A percentile compares a stretch with the other conserved stretches of the same genome.
Evolutionary conservation across 73 alveolate genomes (phyloP).

Genomic region (Paramecium tetraurelia): DNA sequence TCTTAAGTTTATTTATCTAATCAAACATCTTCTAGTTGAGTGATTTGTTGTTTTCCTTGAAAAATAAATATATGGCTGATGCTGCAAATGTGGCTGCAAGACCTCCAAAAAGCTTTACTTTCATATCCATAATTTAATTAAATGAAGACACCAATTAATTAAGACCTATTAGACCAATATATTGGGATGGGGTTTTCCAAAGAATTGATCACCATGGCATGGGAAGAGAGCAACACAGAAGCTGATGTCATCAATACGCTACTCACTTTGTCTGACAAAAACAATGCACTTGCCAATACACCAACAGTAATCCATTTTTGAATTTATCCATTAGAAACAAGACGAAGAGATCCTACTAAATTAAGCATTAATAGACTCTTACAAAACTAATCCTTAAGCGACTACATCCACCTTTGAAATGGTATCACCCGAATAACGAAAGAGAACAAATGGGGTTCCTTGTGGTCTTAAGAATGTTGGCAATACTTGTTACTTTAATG

Average conservation of each 20-base stretch:
- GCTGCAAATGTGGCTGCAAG: conserved; percentile 2
- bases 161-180: background rate
- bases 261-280: background rate
- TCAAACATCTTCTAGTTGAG: background rate
- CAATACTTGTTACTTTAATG: conserved; percentile 87
- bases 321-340: background rate
- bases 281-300: background rate
- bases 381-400: background rate
- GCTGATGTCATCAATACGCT: background rate
- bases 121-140: background rate
- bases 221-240: background rate
- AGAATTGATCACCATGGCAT: background rate
- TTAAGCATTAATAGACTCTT: conserved; percentile 11
- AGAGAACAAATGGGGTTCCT: conserved; percentile 66
- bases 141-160: conserved; percentile 6
- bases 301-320: background rate
- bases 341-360: background rate
- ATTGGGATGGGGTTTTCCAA: background rate
- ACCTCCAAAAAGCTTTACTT: background rate
- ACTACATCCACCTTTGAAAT: conserved; percentile 54
- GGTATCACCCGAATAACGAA: conserved; percentile 68
- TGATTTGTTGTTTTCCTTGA: background rate
- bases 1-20: background rate
- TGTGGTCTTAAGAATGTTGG: conserved; percentile 85
- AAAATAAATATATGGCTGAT: background rate